Percentiles rank a stretch among this genome's conserved stretches.
phyloP scores from a whole-genome alignment of 305 asterid genomes.

The Rubia tinctorum region DNA sequence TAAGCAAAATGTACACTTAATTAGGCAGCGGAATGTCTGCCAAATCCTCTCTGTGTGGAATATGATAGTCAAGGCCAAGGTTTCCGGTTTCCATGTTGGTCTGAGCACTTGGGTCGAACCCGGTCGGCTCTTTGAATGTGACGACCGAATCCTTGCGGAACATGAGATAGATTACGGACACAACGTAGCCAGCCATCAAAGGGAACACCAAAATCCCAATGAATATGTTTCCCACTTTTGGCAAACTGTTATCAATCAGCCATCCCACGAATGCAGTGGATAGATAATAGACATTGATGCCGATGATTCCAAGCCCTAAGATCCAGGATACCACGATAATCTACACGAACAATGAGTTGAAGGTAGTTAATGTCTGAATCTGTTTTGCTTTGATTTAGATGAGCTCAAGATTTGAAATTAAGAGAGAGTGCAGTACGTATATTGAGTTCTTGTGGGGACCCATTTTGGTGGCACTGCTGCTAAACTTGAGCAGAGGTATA shows the following conservation, averaged over 20 bases:
- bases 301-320: constrained; percentile 76
- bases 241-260: constrained; percentile 58
- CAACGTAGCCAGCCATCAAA: constrained; percentile 54
- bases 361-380: too few relatives aligned
- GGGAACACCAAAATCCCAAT: constrained; percentile 75
- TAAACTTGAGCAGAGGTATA: constrained; percentile 80
- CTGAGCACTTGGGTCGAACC: constrained; percentile 32
- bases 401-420: too few relatives aligned
- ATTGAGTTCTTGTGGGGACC: constrained; percentile 86
- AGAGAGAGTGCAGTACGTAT: too few relatives aligned
- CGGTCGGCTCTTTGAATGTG: constrained; percentile 52
- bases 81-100: constrained; percentile 4
- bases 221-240: constrained; percentile 65
- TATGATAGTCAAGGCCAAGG: neutral
- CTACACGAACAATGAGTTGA: constrained; percentile 26
- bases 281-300: constrained; percentile 82
- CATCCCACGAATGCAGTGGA: constrained; percentile 66
- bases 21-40: neutral
- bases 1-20: neutral
- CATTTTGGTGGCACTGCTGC: constrained; percentile 70
- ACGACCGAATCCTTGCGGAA: constrained; percentile 60
- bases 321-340: constrained; percentile 84
- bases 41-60: constrained; percentile 7
- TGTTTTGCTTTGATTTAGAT: too few relatives aligned
- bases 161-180: constrained; percentile 66